Conservation (phyloP, 2,329 filamentous ascomycete species). For the Penicillium sp. region DNA sequence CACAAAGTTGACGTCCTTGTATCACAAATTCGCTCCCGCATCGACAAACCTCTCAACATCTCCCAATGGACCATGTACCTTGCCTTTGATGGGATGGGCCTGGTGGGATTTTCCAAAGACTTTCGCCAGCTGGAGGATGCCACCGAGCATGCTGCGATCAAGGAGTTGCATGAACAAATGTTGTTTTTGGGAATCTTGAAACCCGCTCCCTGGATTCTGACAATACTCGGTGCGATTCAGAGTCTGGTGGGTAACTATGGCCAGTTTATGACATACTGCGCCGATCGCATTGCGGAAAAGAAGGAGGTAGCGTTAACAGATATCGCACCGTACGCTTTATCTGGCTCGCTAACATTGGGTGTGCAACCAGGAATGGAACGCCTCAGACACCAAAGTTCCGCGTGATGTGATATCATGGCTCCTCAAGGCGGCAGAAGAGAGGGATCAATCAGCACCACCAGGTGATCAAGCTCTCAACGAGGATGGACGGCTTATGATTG, state of each 20-base stretch:
- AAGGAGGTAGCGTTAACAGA: neutral
- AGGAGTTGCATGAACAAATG: slow-evolving; percentile 16
- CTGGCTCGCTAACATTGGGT: neutral
- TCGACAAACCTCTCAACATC: slow-evolving; percentile 26
- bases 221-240: slow-evolving; percentile 1
- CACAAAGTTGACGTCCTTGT: slow-evolving; percentile 8
- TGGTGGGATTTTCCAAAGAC: slow-evolving; percentile 45
- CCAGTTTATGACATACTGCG: slow-evolving; percentile 10
- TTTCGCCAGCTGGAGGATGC: slow-evolving; percentile 41
- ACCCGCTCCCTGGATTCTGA: slow-evolving; percentile 7
- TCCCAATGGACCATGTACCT: slow-evolving; percentile 42
- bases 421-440: slow-evolving; percentile 21
- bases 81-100: slow-evolving; percentile 49
- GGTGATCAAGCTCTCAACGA: slow-evolving; percentile 19
- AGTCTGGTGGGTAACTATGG: slow-evolving; percentile 1
- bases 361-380: neutral
- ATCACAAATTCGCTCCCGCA: slow-evolving; percentile 3
- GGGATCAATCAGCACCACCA: slow-evolving; percentile 21
- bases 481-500: slow-evolving; percentile 22
- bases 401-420: slow-evolving; percentile 26
- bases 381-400: slow-evolving; percentile 17
- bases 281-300: neutral
- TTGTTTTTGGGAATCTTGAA: slow-evolving; percentile 1
- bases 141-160: slow-evolving; percentile 25
- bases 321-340: neutral